Evolutionary conservation across 495 filamentous ascomycete species (phyloP), one percentile per base, ranked within the genome.

Genomic region (Halenospora varia): DNA sequence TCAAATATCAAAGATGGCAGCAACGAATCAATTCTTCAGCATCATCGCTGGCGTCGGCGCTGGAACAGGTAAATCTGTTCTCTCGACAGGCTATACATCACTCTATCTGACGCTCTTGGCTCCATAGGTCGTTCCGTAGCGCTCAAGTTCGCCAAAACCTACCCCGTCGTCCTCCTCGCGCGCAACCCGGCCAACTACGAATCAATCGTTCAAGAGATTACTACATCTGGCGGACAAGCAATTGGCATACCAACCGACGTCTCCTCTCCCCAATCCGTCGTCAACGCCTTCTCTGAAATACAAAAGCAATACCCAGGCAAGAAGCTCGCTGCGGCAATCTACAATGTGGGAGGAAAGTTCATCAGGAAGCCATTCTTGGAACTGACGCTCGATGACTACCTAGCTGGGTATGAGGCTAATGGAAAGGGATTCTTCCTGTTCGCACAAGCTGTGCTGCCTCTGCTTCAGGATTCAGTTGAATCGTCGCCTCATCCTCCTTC

Each of bases 281-380:
- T 76, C 24, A 70, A 69, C 3, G 85, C 87, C 1, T 83, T 90
- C 55, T 72, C 75, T 3, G 68, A 82, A 63, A 86, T 90, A 53
- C 66, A 75, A 26, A 62, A 80, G 48, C 70, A 83, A 54, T 84
- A 77, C 50, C 66, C 71, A 0, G 76, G 64, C n/a, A 61, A 65
- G 25, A 75, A 79, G 24, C 70, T 88, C 1, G 90, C 87, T 9
- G 92, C 89, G 0, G 91, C 91, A 0, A 73, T 97, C 3, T 96
- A 89, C 68, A 96, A 97, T 66, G 84, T 85, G n/a, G 79, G 79
- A 2, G 86, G 84, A 13, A 78, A 82, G 1, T 88, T 89, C 57
- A 74, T 83, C 4, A 74, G 80, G 39, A 94, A 93, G 74, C 88
- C 90, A 2, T 96, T 97, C 65, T 72, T 96, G 17, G 91, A 96